These are phyloP conservation scores for Cordyceps fumosorosea DNA, from an alignment of 2,329 filamentous ascomycete genomes.

Conservation along the genomic window DNA sequence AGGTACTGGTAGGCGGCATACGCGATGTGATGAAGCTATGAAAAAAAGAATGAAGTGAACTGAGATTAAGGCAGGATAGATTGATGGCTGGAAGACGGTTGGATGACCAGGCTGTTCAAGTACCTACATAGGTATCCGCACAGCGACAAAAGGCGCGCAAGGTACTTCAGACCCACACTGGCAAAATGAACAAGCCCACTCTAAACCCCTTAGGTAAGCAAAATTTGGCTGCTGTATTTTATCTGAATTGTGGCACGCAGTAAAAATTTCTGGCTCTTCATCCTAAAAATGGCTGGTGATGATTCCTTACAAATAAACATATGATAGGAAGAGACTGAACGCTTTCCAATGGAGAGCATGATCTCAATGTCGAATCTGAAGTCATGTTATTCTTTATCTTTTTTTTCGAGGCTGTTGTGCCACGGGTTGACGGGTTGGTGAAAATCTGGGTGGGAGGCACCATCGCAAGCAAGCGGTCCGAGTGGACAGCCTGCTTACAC, in stretches of 20 bases:
- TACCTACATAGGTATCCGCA: conserved; percentile 5
- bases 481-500: neutral
- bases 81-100: neutral
- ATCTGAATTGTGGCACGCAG: conserved; percentile 17
- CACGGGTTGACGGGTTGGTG: neutral
- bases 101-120: neutral
- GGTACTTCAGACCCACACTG: conserved; percentile 1
- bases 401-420: neutral
- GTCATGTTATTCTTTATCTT: conserved; percentile 26
- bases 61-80: neutral
- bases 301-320: conserved; percentile 46
- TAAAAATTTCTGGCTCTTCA: conserved; percentile 25
- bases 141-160: neutral
- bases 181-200: neutral
- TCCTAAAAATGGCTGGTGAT: conserved; percentile 49
- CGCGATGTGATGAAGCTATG: neutral
- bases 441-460: neutral
- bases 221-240: conserved; percentile 11
- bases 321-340: conserved; percentile 68
- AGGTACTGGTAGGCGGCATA: neutral
- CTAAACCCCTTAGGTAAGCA: conserved; percentile 19
- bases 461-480: neutral
- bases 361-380: conserved; percentile 60
- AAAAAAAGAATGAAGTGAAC: neutral
- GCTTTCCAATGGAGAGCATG: conserved; percentile 47